Base-by-base conservation (phyloP, 2,329 filamentous ascomycete genomes). In the Colletotrichum tropicicola region DNA sequence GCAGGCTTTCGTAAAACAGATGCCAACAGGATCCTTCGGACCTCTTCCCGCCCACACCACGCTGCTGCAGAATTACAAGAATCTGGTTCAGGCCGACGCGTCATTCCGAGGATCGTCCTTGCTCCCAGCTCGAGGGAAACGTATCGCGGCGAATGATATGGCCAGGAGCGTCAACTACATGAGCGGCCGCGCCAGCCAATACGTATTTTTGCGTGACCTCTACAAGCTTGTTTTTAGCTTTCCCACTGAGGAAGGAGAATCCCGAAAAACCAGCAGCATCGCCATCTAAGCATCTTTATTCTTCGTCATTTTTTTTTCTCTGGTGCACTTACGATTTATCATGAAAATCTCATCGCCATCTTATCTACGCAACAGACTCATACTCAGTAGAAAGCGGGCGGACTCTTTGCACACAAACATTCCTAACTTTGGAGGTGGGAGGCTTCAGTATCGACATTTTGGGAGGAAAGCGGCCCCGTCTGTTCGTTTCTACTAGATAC, bases 181-280 rank as follows among this genome's bases (percentile, higher is more conserved):
- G 87, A 87, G 87, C 55, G 83, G 88, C 60, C 89, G 87, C 37
- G 85, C 85, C 27, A 85, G 88, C 60, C 89, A 94, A 71, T 96
- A 96, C 76, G 82, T 82, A 8, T 98, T 95, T 84, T 80, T 98
- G 68, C 85, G 89, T 52, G 94, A 97, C 71, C 82, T 98, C 13
- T 98, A 92, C 79, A 87, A 88, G 56, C 84, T 95, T 41, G 93
- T 97, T 3, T 97, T 97, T 75, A 92, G 93, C 4, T 95, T 95
- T 73, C 87, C 91, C 49, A 79, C 93, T 15, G 93, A 97, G 59
- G 94, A 97, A 71, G 90, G 88, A 1, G 88, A 91, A 48, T 80
- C 83, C 57, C 83, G 90, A 68, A 91, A 92, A 72, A 87, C 85
- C 60, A 82, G 90, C 49, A 88, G 85, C 65, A 90, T 92, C 64